Evolutionary conservation across 768 basidiomycete genomes (phyloP), one percentile per base, ranked within the genome.

Genomic region (Psilocybe sp.): DNA sequence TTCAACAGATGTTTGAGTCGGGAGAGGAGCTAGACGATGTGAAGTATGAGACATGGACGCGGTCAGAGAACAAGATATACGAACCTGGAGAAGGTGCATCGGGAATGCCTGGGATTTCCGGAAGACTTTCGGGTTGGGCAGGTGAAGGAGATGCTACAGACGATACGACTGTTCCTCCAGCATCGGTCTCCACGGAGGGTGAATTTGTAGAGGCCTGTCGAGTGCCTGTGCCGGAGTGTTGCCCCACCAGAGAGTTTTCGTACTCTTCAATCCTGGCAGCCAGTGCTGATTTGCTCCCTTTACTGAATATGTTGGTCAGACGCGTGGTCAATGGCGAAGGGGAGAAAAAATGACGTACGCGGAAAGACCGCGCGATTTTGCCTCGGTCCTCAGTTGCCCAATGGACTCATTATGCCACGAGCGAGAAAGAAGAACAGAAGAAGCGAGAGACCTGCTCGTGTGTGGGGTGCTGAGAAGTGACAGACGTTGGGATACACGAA

Each of bases 241-340:
- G 50, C 31, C 55, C 59, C 50, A 57, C 49, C 16, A 46, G 38
- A 45, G 54, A 57, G 31, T 69, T 63, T 39, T 84, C 81, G 42
- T 76, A 69, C 57, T 80, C 72, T 53, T 77, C 71, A 43, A 87
- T 69, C 47, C 82, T 78, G 35, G 75, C 59, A 51, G 84, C 70
- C 28, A 87, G 65, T 3, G 70, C 71, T 3, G 78, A 67, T 64
- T 87, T 88, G 64, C 73, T 81, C 2, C 84, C 85, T 53, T 69
- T 76, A 19, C 85, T 87, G 43, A 36, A 33, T 28, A 42, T 8
- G n/a, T 20, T 40, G 41, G 54, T 42, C 60, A 53, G 49, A 28
- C 7, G 44, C 35, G 49, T 39, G 47, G 40, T 4, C 33, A 50
- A 34, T 35, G 40, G 40, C 20, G 33, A 18, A 44, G 47, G 14